phyloP scores from a whole-genome alignment of 768 basidiomycete genomes.

The Sutorius australiensis region DNA sequence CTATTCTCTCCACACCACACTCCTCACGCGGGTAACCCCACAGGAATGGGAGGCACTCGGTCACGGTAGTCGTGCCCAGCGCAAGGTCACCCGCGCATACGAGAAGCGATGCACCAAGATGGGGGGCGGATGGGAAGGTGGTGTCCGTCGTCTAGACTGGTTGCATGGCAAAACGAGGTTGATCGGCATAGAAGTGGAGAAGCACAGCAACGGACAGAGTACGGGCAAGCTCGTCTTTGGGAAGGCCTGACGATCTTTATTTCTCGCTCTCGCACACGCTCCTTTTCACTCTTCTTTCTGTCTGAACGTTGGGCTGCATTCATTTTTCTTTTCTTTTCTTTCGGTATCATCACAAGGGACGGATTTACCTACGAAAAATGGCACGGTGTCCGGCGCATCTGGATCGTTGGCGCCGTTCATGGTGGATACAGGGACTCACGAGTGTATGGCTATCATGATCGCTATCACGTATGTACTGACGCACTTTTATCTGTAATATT shows the following conservation, averaged over 20 bases:
- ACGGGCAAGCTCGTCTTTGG: constrained; percentile 50
- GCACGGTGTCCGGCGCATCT: constrained; percentile 9
- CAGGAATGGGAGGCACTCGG: constrained; percentile 65
- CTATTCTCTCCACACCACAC: constrained; percentile 53
- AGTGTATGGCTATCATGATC: constrained; percentile 19
- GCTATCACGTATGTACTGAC: constrained; percentile 14
- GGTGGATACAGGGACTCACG: constrained; percentile 19
- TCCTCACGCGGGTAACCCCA: constrained; percentile 53
- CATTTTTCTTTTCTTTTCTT: constrained; percentile 1
- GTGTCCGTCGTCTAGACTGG: constrained; percentile 67
- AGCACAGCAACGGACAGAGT: constrained; percentile 34
- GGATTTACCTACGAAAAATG: neutral
- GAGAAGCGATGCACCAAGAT: constrained; percentile 56
- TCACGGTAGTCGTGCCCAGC: constrained; percentile 51
- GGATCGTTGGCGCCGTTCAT: constrained; percentile 5
- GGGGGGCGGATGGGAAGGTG: constrained; percentile 67
- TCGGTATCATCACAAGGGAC: constrained; percentile 3
- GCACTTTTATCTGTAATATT: constrained; percentile 22
- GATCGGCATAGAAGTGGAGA: constrained; percentile 59
- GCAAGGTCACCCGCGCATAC: constrained; percentile 57
- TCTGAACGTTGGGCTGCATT: neutral
- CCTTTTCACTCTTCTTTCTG: neutral
- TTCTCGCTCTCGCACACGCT: neutral
- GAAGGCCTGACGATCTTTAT: constrained; percentile 28
- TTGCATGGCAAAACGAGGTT: constrained; percentile 57